A percentile compares a stretch with the other conserved stretches of the same genome.
Evolutionary conservation across 1,284 basidiomycete genomes (phyloP).

Genomic region (Wolfiporia cocos): DNA sequence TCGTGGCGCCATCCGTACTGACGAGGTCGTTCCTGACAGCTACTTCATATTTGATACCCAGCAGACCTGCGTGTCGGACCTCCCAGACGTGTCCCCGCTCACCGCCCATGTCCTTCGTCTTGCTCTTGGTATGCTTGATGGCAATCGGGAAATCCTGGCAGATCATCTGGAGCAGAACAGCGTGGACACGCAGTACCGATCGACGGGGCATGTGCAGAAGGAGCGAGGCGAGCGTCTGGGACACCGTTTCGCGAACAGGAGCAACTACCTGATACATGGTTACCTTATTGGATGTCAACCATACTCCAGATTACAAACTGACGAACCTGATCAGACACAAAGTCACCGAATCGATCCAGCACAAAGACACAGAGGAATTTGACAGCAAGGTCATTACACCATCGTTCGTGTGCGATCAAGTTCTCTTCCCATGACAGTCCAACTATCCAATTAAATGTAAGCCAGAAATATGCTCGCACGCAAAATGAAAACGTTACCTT

Average conservation of each 20-base stretch:
- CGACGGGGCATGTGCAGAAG: constrained; percentile 80
- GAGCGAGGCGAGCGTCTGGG: constrained; percentile 89
- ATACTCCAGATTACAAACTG: not conserved
- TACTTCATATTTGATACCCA: constrained; percentile 97
- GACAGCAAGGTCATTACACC: constrained; percentile 87
- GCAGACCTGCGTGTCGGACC: constrained; percentile 91
- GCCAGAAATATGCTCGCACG: not conserved
- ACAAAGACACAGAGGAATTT: constrained; percentile 89
- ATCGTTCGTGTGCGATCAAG: constrained; percentile 65
- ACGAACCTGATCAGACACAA: constrained; percentile 83
- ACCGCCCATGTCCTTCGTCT: constrained; percentile 17
- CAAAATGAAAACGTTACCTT: constrained; percentile 36
- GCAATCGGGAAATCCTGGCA: constrained; percentile 69
- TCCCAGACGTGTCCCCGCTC: constrained; percentile 87
- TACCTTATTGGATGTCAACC: not conserved
- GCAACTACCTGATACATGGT: constrained; percentile 73
- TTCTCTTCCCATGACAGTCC: constrained; percentile 45
- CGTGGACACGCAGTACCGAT: constrained; percentile 78
- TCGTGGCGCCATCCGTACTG: constrained; percentile 26
- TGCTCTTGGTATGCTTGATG: constrained; percentile 31
- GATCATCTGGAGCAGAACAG: constrained; percentile 89
- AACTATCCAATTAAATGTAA: constrained; percentile 7
- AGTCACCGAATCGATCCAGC: constrained; percentile 97
- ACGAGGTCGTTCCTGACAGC: constrained; percentile 88
- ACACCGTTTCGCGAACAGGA: constrained; percentile 94